Percentiles rank a stretch among this genome's conserved stretches.
These are phyloP conservation scores for Rheum nobile DNA, from an alignment of 148 eudicot species.

Conservation along the genomic window DNA sequence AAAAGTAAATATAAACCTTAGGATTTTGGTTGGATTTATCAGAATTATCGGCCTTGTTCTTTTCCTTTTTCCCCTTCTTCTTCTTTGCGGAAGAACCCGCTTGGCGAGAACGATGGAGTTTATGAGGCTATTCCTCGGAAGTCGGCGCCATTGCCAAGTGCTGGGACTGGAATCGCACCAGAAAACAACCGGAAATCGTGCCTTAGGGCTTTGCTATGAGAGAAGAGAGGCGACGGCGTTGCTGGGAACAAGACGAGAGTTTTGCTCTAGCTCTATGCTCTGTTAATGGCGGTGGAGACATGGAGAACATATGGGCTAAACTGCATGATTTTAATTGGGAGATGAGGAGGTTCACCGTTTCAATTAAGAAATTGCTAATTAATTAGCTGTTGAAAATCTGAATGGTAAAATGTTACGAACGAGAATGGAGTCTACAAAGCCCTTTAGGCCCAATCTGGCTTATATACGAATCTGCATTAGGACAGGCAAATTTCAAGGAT, in stretches of 20 bases:
- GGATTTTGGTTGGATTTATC: constrained; percentile 48
- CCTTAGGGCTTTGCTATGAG: neutral
- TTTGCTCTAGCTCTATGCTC: neutral
- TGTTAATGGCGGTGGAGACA: neutral
- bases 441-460: no score
- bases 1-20: constrained; percentile 37
- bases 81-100: constrained; percentile 57
- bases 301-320: neutral
- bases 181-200: neutral
- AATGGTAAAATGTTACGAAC: no score
- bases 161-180: neutral
- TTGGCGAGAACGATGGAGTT: constrained; percentile 45
- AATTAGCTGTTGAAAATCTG: no score
- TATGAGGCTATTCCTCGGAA: constrained; percentile 34
- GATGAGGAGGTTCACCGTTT: no score
- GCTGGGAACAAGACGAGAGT: neutral
- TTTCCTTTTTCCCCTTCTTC: constrained; percentile 19
- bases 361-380: no score
- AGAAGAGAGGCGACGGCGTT: neutral
- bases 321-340: no score
- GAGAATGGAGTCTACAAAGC: no score
- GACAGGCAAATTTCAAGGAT: no score
- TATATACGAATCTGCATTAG: no score
- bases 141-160: neutral
- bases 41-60: constrained; percentile 22